Base-by-base conservation (phyloP, 140 eudicot species). In the Bidens hawaiensis region DNA sequence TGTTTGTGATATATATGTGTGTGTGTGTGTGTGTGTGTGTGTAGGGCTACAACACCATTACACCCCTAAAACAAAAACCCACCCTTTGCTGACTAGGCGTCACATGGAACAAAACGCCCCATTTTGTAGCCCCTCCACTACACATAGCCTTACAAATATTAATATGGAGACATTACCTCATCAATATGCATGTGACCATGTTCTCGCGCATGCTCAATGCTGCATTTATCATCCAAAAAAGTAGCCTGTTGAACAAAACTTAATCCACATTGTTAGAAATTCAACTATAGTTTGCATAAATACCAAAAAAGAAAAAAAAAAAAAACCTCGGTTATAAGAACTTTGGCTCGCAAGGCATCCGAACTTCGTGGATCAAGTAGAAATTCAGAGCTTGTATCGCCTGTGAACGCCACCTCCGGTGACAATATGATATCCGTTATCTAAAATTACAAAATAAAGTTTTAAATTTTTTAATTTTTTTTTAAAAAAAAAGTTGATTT, bases 331-430 rank as follows among this genome's bases (percentile, higher is more conserved):
- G 96, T 93, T 54, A 93, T 88, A 19, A 93, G 94, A 64, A 93
- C 70, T 70, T 93, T 93, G 42, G 96, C 95, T 75, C 99, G 79
- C 77, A 93, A 70, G 33, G 99, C 96, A 79, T 93, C 99, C 38
- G 99, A 88, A 68, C 84, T 93, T 46, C 79, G 82, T 62, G 99
- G 99, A 76, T 88, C 91, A 48, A 85, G 84, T 69, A 84, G 72
- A 81, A 93, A 88, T 36, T 93, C 95, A 8, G 99, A 88, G 25
- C 40, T 85, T 45, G 99, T 93, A 77, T 93, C 99, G 43, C 99
- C 96, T 0, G 96, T 93, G 79, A 93, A 93, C 55, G 99, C 99
- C 50, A 88, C 89, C 78, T 93, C 99, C 10, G 99, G 99, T 46
- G 85, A 80, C 76, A 91, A 82, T 47, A 93, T 75, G 50, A 83